Evolutionary conservation across 192 early-diverging fungal genomes (phyloP).

Genomic region (Rhizophagus clarus): DNA sequence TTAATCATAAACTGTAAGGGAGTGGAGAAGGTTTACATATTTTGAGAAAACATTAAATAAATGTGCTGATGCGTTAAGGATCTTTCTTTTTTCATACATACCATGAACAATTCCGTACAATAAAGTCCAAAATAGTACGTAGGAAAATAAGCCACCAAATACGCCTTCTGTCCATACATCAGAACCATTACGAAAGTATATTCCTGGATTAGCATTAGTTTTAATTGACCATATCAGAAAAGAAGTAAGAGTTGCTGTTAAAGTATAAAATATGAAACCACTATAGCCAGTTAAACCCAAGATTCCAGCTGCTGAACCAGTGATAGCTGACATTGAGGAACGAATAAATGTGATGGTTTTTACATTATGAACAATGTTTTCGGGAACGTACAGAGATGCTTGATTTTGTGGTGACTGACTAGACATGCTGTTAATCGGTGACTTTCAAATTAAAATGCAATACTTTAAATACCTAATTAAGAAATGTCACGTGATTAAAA

Average conservation of each 20-base stretch:
- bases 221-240: constrained; percentile 62
- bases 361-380: constrained; percentile 60
- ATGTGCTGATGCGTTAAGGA: too few relatives aligned
- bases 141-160: constrained; percentile 62
- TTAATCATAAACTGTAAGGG: too few relatives aligned
- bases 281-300: constrained; percentile 80
- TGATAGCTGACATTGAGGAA: constrained; percentile 68
- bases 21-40: too few relatives aligned
- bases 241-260: constrained; percentile 67
- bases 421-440: not conserved
- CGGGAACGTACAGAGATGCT: constrained; percentile 47
- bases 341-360: constrained; percentile 66
- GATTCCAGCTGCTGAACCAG: constrained; percentile 87
- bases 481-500: too few relatives aligned
- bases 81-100: not conserved
- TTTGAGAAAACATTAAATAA: too few relatives aligned
- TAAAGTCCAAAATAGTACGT: constrained; percentile 77
- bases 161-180: constrained; percentile 63
- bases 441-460: not conserved
- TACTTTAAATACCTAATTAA: too few relatives aligned
- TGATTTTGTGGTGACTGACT: constrained; percentile 14
- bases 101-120: constrained; percentile 76
- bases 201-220: constrained; percentile 53
- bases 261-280: constrained; percentile 84
- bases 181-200: constrained; percentile 57